Conservation (phyloP, 1,284 basidiomycete genomes). For the Irpex sp. region DNA sequence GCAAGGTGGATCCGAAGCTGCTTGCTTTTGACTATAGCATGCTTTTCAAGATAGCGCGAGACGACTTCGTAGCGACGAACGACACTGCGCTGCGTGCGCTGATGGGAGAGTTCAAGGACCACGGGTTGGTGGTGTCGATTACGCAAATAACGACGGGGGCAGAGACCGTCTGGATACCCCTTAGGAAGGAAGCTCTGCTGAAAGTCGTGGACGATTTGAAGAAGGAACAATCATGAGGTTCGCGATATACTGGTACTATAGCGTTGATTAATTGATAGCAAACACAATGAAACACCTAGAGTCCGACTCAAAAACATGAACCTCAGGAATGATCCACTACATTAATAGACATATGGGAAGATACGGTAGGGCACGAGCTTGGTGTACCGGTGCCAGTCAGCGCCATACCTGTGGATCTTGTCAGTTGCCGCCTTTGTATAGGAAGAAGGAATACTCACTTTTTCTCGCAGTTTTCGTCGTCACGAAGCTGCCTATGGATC, state of each 20-base stretch:
- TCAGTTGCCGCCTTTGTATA: slow-evolving; percentile 7
- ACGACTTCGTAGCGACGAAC: slow-evolving; percentile 83
- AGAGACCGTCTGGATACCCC: slow-evolving; percentile 79
- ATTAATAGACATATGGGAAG: slow-evolving; percentile 77
- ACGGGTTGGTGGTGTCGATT: slow-evolving; percentile 68
- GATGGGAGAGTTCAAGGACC: slow-evolving; percentile 87
- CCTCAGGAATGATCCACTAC: no score
- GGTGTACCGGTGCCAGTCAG: slow-evolving; percentile 89
- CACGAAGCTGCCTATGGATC: slow-evolving; percentile 86
- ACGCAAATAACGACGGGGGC: slow-evolving; percentile 36
- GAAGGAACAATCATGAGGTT: neutral
- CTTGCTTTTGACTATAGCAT: slow-evolving; percentile 61
- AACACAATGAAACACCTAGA: no score
- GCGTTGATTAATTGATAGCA: no score
- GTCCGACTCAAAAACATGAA: no score
- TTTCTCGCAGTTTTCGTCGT: slow-evolving; percentile 88
- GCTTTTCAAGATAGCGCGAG: slow-evolving; percentile 63
- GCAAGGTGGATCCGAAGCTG: slow-evolving; percentile 33
- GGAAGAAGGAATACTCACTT: slow-evolving; percentile 52
- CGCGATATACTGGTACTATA: no score
- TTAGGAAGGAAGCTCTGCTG: slow-evolving; percentile 64
- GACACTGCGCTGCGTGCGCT: slow-evolving; percentile 80
- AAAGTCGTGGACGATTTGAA: slow-evolving; percentile 28
- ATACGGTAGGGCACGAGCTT: slow-evolving; percentile 85
- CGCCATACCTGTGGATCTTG: slow-evolving; percentile 49